Conservation (phyloP, 1,284 basidiomycete genomes). For the Fistulina hepatica region DNA sequence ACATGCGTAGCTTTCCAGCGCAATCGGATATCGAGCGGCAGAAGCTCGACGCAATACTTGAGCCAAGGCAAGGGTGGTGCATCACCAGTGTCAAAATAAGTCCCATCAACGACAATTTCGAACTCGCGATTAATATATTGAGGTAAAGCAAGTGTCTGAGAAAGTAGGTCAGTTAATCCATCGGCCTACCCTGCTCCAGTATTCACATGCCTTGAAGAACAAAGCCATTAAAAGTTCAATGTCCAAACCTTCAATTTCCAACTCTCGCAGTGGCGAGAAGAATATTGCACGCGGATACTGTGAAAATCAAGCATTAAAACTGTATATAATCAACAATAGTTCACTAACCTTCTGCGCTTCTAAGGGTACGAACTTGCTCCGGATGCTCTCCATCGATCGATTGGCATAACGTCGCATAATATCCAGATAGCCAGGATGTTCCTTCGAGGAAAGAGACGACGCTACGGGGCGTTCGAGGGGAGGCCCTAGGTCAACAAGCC, state of each 20-base stretch:
- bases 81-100: slow-evolving; percentile 71
- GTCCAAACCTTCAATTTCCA: slow-evolving; percentile 78
- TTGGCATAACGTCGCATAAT: slow-evolving; percentile 62
- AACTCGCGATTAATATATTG: slow-evolving; percentile 41
- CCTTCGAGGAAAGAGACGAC: slow-evolving; percentile 35
- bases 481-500: slow-evolving; percentile 68
- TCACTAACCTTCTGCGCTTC: background rate
- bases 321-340: background rate
- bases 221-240: slow-evolving; percentile 79
- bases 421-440: slow-evolving; percentile 53
- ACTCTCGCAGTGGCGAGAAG: slow-evolving; percentile 50
- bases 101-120: slow-evolving; percentile 77
- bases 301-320: slow-evolving; percentile 2
- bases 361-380: slow-evolving; percentile 47
- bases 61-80: slow-evolving; percentile 75
- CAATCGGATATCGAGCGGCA: slow-evolving; percentile 55
- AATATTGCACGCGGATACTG: slow-evolving; percentile 49
- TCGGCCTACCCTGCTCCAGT: slow-evolving; percentile 2
- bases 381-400: slow-evolving; percentile 50
- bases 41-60: slow-evolving; percentile 69
- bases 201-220: slow-evolving; percentile 55
- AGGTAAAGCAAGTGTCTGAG: slow-evolving; percentile 29
- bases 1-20: slow-evolving; percentile 55
- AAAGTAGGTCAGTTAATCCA: slow-evolving; percentile 19
- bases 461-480: slow-evolving; percentile 56